phyloP scores from a whole-genome alignment of 192 early-diverging fungal genomes.

The Mortierella alpina region DNA sequence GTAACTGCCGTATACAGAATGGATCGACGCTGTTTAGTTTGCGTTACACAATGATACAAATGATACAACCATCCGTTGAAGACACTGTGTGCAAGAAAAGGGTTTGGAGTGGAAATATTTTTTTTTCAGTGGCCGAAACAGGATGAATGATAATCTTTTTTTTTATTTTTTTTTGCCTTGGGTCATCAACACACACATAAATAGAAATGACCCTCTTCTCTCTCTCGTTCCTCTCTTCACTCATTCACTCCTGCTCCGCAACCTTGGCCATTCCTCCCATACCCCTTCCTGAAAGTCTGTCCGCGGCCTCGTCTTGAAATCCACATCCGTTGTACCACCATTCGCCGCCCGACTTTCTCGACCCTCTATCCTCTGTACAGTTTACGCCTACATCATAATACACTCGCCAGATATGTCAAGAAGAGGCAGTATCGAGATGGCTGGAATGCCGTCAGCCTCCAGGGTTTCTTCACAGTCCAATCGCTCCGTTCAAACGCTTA shows the following conservation, averaged over 20 bases:
- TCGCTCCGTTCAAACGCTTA: conserved; percentile 30
- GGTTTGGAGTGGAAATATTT: neutral
- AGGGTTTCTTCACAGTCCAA: conserved; percentile 23
- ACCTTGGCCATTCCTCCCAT: neutral
- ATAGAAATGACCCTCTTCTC: neutral
- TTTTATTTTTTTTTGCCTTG: conserved; percentile 5
- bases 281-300: neutral
- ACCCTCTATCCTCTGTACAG: neutral
- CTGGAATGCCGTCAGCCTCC: conserved; percentile 4
- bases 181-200: neutral
- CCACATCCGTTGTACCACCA: neutral
- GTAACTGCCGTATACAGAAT: too few relatives aligned
- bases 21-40: neutral
- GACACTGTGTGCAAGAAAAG: neutral
- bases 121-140: conserved; percentile 5
- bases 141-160: conserved; percentile 11
- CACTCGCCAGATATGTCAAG: conserved; percentile 6
- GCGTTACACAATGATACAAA: neutral
- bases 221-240: neutral
- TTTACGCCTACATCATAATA: neutral
- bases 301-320: neutral
- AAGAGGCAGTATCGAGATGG: conserved; percentile 30
- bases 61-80: neutral
- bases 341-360: neutral
- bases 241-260: neutral